Evolutionary conservation across 495 filamentous ascomycete species (phyloP).

Genomic region (Podospora comata): DNA sequence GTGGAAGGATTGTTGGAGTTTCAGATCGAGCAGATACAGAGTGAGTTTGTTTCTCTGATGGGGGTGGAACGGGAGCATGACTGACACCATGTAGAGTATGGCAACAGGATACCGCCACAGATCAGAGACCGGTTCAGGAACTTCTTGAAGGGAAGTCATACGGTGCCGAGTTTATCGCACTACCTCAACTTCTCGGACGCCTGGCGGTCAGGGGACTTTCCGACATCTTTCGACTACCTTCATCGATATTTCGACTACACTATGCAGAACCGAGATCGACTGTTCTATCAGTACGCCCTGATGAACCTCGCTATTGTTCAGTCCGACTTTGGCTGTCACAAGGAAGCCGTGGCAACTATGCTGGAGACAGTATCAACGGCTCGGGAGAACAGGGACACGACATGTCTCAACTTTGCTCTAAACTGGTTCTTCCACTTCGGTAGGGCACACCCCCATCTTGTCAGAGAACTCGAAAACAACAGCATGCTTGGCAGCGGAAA

Average conservation of each 20-base stretch:
- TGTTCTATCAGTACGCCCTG: slow-evolving; percentile 95
- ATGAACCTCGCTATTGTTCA: slow-evolving; percentile 90
- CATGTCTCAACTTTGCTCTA: slow-evolving; percentile 89
- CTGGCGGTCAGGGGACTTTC: slow-evolving; percentile 88
- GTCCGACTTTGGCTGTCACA: slow-evolving; percentile 89
- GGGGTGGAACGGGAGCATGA: too few relatives aligned
- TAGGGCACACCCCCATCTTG: slow-evolving; percentile 74
- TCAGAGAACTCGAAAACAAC: slow-evolving; percentile 64
- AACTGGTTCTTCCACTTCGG: slow-evolving; percentile 98
- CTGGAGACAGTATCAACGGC: slow-evolving; percentile 88
- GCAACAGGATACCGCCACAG: slow-evolving; percentile 66
- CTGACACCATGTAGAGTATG: slow-evolving; percentile 36
- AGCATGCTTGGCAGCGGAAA: slow-evolving; percentile 74
- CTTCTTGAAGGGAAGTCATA: slow-evolving; percentile 62
- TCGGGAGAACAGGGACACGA: slow-evolving; percentile 85
- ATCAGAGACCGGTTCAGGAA: slow-evolving; percentile 61
- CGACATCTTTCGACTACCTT: slow-evolving; percentile 82
- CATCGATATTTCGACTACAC: slow-evolving; percentile 98
- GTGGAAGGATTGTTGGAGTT: slow-evolving; percentile 81
- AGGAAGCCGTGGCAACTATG: slow-evolving; percentile 89
- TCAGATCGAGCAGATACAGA: slow-evolving; percentile 82
- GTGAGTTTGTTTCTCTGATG: slow-evolving; percentile 44
- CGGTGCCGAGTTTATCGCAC: slow-evolving; percentile 68
- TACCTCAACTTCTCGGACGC: slow-evolving; percentile 86
- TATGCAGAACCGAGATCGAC: slow-evolving; percentile 77